phyloP scores from a whole-genome alignment of 164 flowering plant genomes.

The Stephania japonica region DNA sequence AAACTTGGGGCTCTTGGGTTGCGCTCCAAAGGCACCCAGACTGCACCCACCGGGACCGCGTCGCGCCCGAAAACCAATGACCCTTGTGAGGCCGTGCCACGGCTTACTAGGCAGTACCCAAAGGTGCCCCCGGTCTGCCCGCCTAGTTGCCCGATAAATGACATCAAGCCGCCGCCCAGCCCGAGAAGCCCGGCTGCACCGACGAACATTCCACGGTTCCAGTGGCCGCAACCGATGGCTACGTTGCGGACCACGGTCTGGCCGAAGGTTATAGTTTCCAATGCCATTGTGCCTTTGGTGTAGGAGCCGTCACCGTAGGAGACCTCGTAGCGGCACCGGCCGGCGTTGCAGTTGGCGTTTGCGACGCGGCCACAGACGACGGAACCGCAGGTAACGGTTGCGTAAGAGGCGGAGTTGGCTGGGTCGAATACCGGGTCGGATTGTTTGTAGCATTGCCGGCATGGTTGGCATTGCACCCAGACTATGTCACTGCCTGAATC shows the following conservation, averaged over 20 bases:
- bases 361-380: conserved; percentile 39
- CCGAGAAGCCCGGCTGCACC: conserved; percentile 92
- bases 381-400: conserved; percentile 64
- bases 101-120: conserved; percentile 71
- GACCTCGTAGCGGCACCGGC: conserved; percentile 74
- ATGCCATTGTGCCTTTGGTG: conserved; percentile 54
- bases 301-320: conserved; percentile 65
- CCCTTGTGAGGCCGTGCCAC: conserved; percentile 52
- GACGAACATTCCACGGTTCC: conserved; percentile 74
- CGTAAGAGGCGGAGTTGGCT: conserved; percentile 50
- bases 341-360: conserved; percentile 46
- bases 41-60: conserved; percentile 60
- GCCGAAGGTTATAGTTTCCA: conserved; percentile 54
- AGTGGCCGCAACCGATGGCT: conserved; percentile 91
- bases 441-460: conserved; percentile 67
- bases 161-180: conserved; percentile 80
- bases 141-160: conserved; percentile 72
- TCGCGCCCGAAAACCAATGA: conserved; percentile 64
- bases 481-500: conserved; percentile 87
- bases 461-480: conserved; percentile 93
- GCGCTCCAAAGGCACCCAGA: conserved; percentile 64
- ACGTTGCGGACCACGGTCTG: conserved; percentile 45
- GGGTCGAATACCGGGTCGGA: conserved; percentile 89
- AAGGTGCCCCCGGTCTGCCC: conserved; percentile 76
- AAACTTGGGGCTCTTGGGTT: conserved; percentile 69